A percentile compares a stretch with the other conserved stretches of the same genome.
Conservation (phyloP, 2,329 filamentous ascomycete genomes). For the Aspergillus neoniger region DNA sequence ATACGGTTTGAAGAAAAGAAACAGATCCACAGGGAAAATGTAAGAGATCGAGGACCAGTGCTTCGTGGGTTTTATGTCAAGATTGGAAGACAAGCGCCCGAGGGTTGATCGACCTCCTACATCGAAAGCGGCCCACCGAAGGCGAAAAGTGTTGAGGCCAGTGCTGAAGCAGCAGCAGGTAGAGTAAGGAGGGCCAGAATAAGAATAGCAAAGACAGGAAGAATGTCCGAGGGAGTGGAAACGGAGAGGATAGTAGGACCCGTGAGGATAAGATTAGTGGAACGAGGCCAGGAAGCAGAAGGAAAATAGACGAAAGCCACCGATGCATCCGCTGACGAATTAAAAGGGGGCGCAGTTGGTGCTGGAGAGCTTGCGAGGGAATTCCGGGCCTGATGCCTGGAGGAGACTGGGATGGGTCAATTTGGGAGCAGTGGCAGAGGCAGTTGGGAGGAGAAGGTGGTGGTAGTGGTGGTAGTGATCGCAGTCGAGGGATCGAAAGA, state of each 20-base stretch:
- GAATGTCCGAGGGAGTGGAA: not conserved
- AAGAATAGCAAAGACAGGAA: not conserved
- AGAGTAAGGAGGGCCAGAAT: not conserved
- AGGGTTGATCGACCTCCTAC: constrained; percentile 13
- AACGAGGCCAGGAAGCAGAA: constrained; percentile 15
- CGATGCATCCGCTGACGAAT: constrained; percentile 24
- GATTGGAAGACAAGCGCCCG: not conserved
- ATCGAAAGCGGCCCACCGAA: constrained; percentile 8
- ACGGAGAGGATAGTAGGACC: not conserved
- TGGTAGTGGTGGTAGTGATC: constrained; percentile 4
- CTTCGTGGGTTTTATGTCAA: constrained; percentile 8
- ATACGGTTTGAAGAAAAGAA: not conserved
- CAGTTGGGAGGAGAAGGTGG: constrained; percentile 15
- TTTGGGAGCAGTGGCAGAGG: no score
- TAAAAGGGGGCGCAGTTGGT: constrained; percentile 14
- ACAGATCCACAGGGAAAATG: not conserved
- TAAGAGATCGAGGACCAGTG: not conserved
- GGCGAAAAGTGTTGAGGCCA: constrained; percentile 2
- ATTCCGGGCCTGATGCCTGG: not conserved
- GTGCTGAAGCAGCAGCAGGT: not conserved
- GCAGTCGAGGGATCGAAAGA: constrained; percentile 12
- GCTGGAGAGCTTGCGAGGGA: constrained; percentile 7
- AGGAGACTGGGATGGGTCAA: constrained; percentile 6
- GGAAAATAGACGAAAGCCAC: constrained; percentile 12
- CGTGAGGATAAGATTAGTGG: constrained; percentile 7